A percentile compares a stretch with the other conserved stretches of the same genome.
Conservation (phyloP, 352 stramenopile genomes). For the Phytophthora tubulina region DNA sequence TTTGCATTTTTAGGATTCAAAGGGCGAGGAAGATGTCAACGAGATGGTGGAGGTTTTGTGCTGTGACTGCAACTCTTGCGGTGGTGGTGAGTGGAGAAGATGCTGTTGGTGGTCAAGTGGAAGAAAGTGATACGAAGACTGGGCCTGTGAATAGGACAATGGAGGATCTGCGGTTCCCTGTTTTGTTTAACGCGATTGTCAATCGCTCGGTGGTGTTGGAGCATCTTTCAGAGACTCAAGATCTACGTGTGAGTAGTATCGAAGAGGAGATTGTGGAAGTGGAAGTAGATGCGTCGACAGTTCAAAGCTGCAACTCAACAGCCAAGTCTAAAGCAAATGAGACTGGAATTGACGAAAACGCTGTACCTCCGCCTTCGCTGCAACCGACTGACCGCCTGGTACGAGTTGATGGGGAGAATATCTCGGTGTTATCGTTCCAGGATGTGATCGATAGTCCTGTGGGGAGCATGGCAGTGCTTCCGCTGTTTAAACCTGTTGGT, state of each 20-base stretch:
- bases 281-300: conserved; percentile 14
- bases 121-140: background rate
- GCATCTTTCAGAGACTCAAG: conserved; percentile 33
- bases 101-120: background rate
- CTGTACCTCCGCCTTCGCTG: conserved; percentile 32
- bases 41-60: conserved; percentile 9
- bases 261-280: conserved; percentile 22
- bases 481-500: conserved; percentile 52
- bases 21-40: conserved; percentile 2
- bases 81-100: conserved; percentile 1
- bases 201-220: conserved; percentile 42
- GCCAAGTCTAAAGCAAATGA: conserved; percentile 4
- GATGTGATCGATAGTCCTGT: conserved; percentile 54
- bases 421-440: conserved; percentile 57
- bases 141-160: background rate
- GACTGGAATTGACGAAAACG: conserved; percentile 14
- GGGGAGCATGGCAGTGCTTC: conserved; percentile 55
- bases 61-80: conserved; percentile 2
- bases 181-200: conserved; percentile 37
- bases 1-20: conserved; percentile 22
- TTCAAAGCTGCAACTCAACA: conserved; percentile 17
- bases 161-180: conserved; percentile 42
- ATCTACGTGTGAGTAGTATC: conserved; percentile 36
- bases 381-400: conserved; percentile 57
- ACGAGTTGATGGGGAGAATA: conserved; percentile 50